Conservation (phyloP, 805 yeast genomes). For the Yarrowia sp. region DNA sequence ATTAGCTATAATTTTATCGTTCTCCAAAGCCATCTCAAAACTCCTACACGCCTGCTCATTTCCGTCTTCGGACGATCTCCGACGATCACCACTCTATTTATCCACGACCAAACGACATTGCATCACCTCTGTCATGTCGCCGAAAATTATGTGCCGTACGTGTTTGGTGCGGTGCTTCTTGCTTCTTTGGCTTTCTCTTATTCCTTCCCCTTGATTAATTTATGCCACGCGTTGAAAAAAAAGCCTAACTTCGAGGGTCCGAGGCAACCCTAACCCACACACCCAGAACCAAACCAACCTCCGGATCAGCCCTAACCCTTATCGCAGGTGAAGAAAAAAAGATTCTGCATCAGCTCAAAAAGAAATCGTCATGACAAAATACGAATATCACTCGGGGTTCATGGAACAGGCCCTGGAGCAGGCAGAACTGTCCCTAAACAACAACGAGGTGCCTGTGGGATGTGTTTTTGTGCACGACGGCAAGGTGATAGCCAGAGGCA, state of each 20-base stretch:
- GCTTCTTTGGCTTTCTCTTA: conserved; percentile 6
- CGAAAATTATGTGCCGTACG: not conserved
- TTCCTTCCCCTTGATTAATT: not conserved
- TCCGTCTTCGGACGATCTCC: not conserved
- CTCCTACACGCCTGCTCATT: too few relatives aligned
- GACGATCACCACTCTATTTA: not conserved
- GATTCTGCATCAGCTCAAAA: conserved; percentile 11
- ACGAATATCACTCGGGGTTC: conserved; percentile 29
- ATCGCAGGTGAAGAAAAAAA: not conserved
- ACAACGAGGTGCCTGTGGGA: conserved; percentile 83
- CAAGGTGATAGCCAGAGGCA: conserved; percentile 65
- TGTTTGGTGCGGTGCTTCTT: too few relatives aligned
- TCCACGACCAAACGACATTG: not conserved
- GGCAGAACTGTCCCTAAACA: conserved; percentile 61
- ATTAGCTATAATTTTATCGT: not conserved
- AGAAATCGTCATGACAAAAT: too few relatives aligned
- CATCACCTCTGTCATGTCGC: not conserved
- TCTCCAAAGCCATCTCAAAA: too few relatives aligned
- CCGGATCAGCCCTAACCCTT: not conserved
- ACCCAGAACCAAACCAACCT: too few relatives aligned
- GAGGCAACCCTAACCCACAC: too few relatives aligned
- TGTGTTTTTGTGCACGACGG: conserved; percentile 61
- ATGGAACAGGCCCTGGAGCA: conserved; percentile 41
- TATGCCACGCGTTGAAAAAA: not conserved
- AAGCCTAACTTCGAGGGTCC: too few relatives aligned